These are phyloP conservation scores for Penicillium sp. DNA, from an alignment of 2,329 filamentous ascomycete species.

Conservation along the genomic window DNA sequence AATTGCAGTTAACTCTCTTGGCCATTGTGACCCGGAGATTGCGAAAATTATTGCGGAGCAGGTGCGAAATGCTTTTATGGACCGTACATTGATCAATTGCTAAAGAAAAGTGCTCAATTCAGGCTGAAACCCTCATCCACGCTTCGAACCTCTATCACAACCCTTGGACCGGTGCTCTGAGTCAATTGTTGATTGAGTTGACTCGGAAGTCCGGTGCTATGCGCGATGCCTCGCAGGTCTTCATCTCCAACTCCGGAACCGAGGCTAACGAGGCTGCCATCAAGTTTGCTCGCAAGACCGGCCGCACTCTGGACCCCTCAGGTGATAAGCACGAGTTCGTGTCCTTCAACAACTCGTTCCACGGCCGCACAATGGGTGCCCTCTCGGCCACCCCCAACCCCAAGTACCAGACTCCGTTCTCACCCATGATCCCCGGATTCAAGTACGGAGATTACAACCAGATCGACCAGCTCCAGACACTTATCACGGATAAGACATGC, in stretches of 20 bases:
- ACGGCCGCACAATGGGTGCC: conserved; percentile 90
- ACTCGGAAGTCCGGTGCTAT: conserved; percentile 73
- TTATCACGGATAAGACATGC: conserved; percentile 79
- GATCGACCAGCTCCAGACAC: conserved; percentile 56
- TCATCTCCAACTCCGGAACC: conserved; percentile 91
- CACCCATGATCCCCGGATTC: conserved; percentile 92
- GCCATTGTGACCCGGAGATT: conserved; percentile 78
- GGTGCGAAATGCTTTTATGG: conserved; percentile 38
- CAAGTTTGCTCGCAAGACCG: conserved; percentile 90
- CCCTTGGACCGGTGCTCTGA: conserved; percentile 83
- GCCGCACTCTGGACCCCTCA: conserved; percentile 63
- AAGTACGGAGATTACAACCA: conserved; percentile 80
- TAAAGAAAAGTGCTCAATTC: conserved; percentile 19
- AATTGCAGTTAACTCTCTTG: conserved; percentile 88
- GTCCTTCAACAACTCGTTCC: conserved; percentile 85
- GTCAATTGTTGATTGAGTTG: conserved; percentile 71
- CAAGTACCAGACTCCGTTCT: conserved; percentile 92
- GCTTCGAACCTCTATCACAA: conserved; percentile 97
- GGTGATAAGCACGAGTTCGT: conserved; percentile 74
- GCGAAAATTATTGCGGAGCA: conserved; percentile 67
- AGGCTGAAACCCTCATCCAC: conserved; percentile 70
- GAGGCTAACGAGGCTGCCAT: conserved; percentile 97
- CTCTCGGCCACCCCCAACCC: conserved; percentile 94
- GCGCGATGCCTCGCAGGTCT: conserved; percentile 68
- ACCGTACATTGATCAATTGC: neutral